Percentiles rank a stretch among this genome's conserved stretches.
These are phyloP conservation scores for Erodium maritimum DNA, from an alignment of 345 rosid species.

Conservation along the genomic window DNA sequence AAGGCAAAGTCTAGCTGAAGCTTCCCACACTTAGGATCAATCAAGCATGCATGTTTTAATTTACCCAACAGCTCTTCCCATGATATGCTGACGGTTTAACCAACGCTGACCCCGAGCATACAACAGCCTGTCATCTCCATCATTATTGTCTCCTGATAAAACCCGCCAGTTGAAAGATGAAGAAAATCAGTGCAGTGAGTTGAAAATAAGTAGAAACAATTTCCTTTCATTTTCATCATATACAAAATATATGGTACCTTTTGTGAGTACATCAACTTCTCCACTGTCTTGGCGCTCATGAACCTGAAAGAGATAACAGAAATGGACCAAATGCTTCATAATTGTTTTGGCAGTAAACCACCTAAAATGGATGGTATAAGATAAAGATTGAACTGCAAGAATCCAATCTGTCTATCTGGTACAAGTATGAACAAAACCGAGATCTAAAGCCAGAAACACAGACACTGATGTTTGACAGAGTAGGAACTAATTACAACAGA, in stretches of 20 bases:
- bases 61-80: constrained; percentile 86
- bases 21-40: too few species aligned
- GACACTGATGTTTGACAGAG: background rate
- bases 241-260: constrained; percentile 20
- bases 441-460: background rate
- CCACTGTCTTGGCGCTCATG: constrained; percentile 18
- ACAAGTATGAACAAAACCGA: background rate
- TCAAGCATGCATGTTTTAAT: background rate
- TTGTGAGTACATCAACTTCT: constrained; percentile 33
- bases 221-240: too few species aligned
- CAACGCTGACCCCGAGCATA: constrained; percentile 56
- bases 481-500: background rate
- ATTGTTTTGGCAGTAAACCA: background rate
- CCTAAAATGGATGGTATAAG: background rate
- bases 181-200: background rate
- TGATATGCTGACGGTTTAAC: constrained; percentile 53
- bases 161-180: background rate
- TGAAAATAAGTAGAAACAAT: background rate
- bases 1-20: background rate
- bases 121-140: constrained; percentile 40
- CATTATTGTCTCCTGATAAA: constrained; percentile 55
- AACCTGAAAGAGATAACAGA: constrained; percentile 17
- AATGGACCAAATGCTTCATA: background rate
- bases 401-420: background rate
- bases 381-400: too few species aligned